phyloP scores from a whole-genome alignment of 305 asterid genomes.

The Solanum hybrid region DNA sequence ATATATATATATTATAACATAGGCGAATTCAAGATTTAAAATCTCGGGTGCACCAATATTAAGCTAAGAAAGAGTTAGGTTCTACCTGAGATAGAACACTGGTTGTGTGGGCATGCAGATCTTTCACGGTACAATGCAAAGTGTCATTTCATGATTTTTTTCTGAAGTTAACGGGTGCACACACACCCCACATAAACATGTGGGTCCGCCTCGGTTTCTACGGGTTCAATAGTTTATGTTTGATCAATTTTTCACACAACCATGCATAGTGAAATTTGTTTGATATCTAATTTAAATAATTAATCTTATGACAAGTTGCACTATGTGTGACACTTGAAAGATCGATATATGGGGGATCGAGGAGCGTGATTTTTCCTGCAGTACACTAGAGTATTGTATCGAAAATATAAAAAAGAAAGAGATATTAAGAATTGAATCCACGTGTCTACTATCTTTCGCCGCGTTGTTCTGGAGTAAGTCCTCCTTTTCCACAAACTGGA shows the following conservation, averaged over 20 bases:
- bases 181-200: not conserved
- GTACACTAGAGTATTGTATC: not conserved
- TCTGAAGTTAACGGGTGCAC: not conserved
- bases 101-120: not conserved
- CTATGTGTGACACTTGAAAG: not conserved
- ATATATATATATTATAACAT: not conserved
- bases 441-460: conserved; percentile 52
- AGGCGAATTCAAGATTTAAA: no score
- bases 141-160: not conserved
- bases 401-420: not conserved
- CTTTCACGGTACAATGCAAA: not conserved
- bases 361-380: not conserved
- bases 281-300: not conserved
- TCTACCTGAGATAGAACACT: not conserved
- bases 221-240: not conserved
- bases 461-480: conserved; percentile 85
- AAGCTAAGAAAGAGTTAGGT: not conserved
- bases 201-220: not conserved
- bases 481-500: conserved; percentile 74
- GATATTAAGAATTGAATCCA: not conserved
- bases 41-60: not conserved
- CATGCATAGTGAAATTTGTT: not conserved
- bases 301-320: not conserved
- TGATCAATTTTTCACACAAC: not conserved
- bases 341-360: not conserved